Base-by-base conservation (phyloP, 148 eudicot genomes). In the Rhododendron simsii region DNA sequence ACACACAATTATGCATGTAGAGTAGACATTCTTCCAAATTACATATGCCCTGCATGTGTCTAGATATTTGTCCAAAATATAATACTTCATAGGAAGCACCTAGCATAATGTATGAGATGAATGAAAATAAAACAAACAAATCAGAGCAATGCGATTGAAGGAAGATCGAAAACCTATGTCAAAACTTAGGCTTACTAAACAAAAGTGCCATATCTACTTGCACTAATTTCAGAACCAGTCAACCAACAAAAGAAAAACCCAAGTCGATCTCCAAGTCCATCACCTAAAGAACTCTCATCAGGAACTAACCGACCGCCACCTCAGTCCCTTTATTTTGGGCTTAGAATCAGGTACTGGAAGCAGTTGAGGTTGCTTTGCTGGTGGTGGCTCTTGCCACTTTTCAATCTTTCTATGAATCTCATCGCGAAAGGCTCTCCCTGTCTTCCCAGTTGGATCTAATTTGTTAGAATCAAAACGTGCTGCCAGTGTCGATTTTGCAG, bases 301-400 rank as follows among this genome's bases (percentile, higher is more conserved):
- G 61, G 61, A 20, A 55, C 61, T 55, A 94, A 88, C 81, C 98
- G 90, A 74, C 95, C 95, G 39, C 99, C 98, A 83, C 99, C 99
- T 89, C 98, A 47, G 50, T 47, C 50, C 92, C 92, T 95, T 95
- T 92, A 95, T 95, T 75, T 95, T 96, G 48, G 98, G 98, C 89
- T 92, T 96, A 77, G 95, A 94, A 91, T 96, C 98, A 89, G 98
- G 98, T 86, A 95, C 98, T 2, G 98, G 98, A 81, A 96, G 92
- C 57, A 95, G 98, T 86, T 95, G 95, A n/a, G 98, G 98, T 87
- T 94, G 95, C 94, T 96, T 96, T 20, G 99, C 96, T 76, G 98
- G 99, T 47, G 98, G 98, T 26, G 96, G 96, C 88, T 95, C 98
- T 87, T 95, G 99, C 99, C 98, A 95, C 81, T 96, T 96, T 90